Evolutionary conservation across 1,284 basidiomycete species (phyloP), one percentile per base, ranked within the genome.

Genomic region (Psilocybe mexicana): DNA sequence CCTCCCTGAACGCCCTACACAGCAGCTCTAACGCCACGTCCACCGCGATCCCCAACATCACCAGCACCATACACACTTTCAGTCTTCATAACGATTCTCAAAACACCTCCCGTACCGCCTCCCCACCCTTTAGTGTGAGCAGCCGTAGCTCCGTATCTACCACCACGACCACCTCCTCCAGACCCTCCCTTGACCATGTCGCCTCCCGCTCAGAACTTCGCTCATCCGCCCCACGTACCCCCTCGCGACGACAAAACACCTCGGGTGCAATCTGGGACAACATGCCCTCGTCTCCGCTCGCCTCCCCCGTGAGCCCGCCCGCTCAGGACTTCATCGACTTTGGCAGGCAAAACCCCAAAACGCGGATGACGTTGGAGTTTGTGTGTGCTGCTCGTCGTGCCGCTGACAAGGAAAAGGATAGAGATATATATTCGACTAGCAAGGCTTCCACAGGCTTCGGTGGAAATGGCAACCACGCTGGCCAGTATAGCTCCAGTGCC

Each of bases 211-310:
- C 84, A 0, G 84, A 86, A 63, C 76, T 82, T 28, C 78, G 78
- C 4, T 70, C 74, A 28, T 75, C 74, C 38, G 71, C 74, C 61
- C 79, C 76, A 2, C 78, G 76, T 36, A 79, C 79, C 0, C 78
- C 79, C 2, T 75, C 75, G 25, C 76, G 75, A 24, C 66, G 70
- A 58, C 74, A 71, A 52, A 63, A 74, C 58, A 74, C 74, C 6
- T 67, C 69, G 54, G 73, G 69, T 44, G 75, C 73, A 0, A 71
- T 82, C 1, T 90, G 85, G 85, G 86, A 88, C 64, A 82, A 79
- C 66, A 89, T 89, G 87, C 87, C 85, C 51, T 87, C 86, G 0
- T 88, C 86, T 0, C 87, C 87, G 0, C 69, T 83, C 30, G 74
- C 74, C 1, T 77, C 83, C 2, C 76, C 79, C 5, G 75, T 76